Evolutionary conservation across 1,284 basidiomycete genomes (phyloP), one percentile per base, ranked within the genome.

Genomic region (Xanthoconium separans): DNA sequence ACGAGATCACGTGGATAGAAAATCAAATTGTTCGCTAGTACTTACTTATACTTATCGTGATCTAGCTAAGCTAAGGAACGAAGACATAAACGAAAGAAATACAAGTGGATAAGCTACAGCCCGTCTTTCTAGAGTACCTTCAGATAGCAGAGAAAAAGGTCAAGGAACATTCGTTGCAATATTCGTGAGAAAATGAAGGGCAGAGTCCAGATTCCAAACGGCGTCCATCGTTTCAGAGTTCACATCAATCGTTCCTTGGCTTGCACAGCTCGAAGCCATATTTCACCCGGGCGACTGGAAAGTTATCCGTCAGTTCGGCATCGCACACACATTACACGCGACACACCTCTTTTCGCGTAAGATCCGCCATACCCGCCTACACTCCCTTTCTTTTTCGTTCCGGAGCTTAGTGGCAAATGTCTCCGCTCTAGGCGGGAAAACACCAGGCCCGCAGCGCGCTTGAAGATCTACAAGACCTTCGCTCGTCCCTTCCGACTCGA

Each of bases 401-500:
- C 55, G 66, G 66, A 49, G 67, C 60, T 70, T 62, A 54, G 60
- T 61, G 9, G 55, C 51, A 2, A 67, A 42, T 7, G 55, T 57
- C 53, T 63, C 69, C 31, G 77, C 78, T 46, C 83, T 73, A 3
- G 82, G 80, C 34, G 87, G 83, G 66, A 89, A 88, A 11, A 76
- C 82, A 0, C 80, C 80, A 12, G 78, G 77, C 2, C 83, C 80
- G 68, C 89, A 90, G 7, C 90, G 79, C 48, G 77, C 79, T 60
- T 87, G 86, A 57, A 93, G 73, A 70, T 92, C 90, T n/a, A 79
- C 82, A 22, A 91, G 76, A 8, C 86, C 84, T 66, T 92, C 90
- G 63, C 90, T 87, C 48, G 90, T 92, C 36, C 90, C 90, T 66
- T 91, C 89, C 15, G 87, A 83, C 73, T 91, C 90, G 24, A 93